Base-by-base conservation (phyloP, 1,284 basidiomycete genomes). In the Tilletia caries region DNA sequence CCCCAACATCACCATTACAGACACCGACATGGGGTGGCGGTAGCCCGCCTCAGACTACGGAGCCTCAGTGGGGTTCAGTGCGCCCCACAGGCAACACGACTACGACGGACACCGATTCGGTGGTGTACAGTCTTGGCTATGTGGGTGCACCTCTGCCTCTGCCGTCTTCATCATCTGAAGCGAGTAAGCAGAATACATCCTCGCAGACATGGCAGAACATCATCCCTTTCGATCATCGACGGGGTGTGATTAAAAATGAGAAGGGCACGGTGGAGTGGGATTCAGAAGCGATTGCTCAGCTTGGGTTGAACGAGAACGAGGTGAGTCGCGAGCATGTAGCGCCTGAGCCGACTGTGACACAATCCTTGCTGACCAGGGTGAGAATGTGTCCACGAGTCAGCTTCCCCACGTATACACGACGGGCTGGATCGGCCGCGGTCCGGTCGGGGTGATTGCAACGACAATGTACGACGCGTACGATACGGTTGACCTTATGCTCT, bases 391-490 rank as follows among this genome's bases (percentile, higher is more conserved):
- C n/a, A 62, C 41, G 32, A 33, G 58, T 73, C 20, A 66, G 80
- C 73, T 87, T 1, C 86, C 86, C 32, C 90, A 90, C 46, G 86
- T 93, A n/a, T 98, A 97, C 81, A 91, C 92, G 1, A 91, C 92
- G 0, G 95, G 95, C 2, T 98, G 96, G 96, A 90, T 93, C 0
- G 91, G 93, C 0, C 89, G 89, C 13, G 96, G 95, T 27, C 94
- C 95, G 0, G 90, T 89, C 60, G 95, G 96, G 4, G 94, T 98
- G 15, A 88, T 98, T 62, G 95, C 93, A 0, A 88, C 90, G 20
- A 98, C 96, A 29, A 95, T 98, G 93, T 89, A 93, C 84, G 89
- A 97, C 82, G 92, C 95, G 20, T 94, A 94, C 80, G 86, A 86
- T 2, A 89, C 91, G 1, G 90, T 91, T 0, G 90, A 92, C 65